phyloP scores from a whole-genome alignment of 1,284 basidiomycete genomes.

The Hymenochaete sp. region DNA sequence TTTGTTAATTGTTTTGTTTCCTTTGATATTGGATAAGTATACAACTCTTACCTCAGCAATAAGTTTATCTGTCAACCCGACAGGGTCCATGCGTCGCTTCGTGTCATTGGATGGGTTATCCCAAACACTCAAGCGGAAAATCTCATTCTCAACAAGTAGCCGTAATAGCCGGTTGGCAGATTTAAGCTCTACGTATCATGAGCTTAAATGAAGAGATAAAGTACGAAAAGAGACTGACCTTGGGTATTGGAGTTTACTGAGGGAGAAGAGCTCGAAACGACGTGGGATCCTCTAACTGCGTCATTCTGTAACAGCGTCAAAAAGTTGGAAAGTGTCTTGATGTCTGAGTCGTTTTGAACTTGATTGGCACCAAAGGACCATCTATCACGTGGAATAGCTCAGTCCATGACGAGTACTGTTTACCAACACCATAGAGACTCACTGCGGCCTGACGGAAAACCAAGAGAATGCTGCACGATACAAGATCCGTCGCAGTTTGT shows the following conservation, averaged over 20 bases:
- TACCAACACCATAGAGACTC: constrained; percentile 28
- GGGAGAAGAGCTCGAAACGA: constrained; percentile 58
- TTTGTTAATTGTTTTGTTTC: constrained; percentile 15
- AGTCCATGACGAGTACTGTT: constrained; percentile 5
- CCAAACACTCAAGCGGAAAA: constrained; percentile 84
- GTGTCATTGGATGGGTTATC: constrained; percentile 77
- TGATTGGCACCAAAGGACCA: constrained; percentile 95
- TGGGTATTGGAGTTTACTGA: constrained; percentile 33
- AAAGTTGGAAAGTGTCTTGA: constrained; percentile 83
- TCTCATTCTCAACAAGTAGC: constrained; percentile 85
- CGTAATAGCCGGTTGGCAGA: constrained; percentile 67
- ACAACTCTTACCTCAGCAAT: constrained; percentile 45
- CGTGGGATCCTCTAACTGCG: constrained; percentile 51
- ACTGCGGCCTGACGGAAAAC: constrained; percentile 90
- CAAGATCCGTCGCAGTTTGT: constrained; percentile 65
- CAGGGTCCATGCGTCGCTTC: constrained; percentile 56
- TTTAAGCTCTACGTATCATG: constrained; percentile 26
- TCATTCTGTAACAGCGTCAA: constrained; percentile 71
- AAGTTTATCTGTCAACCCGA: constrained; percentile 47
- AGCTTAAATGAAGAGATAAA: too few relatives aligned
- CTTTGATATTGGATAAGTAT: neutral
- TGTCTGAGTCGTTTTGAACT: constrained; percentile 82
- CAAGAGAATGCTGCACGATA: constrained; percentile 82
- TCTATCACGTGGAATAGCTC: constrained; percentile 32
- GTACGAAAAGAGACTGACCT: constrained; percentile 14